phyloP scores from a whole-genome alignment of 129 eudicot genomes.

The Ambrosia trifida region DNA sequence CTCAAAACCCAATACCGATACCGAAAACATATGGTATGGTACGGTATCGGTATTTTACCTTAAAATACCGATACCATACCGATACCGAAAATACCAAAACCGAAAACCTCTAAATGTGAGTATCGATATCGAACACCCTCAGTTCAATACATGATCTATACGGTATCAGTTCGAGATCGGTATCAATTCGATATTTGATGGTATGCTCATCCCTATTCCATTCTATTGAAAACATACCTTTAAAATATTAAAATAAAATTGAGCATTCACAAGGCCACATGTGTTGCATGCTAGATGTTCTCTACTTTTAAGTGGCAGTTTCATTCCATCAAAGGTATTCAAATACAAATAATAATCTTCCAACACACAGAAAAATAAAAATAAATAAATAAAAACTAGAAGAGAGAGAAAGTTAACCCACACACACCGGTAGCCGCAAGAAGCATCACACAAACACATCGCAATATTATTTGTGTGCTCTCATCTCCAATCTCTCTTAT shows the following conservation, averaged over 20 bases:
- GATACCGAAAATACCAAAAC: too few relatives aligned
- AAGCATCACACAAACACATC: conserved; percentile 25
- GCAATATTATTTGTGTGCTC: conserved; percentile 18
- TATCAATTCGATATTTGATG: too few relatives aligned
- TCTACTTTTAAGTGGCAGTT: conserved; percentile 29
- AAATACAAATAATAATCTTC: background rate
- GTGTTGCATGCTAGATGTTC: conserved; percentile 39
- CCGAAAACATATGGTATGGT: too few relatives aligned
- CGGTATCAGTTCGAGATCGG: too few relatives aligned
- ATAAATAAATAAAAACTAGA: background rate
- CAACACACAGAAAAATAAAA: conserved; percentile 14
- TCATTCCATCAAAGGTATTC: conserved; percentile 14
- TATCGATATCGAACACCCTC: too few relatives aligned
- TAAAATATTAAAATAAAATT: background rate
- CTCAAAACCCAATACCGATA: too few relatives aligned
- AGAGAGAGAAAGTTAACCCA: conserved; percentile 22
- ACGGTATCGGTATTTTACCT: too few relatives aligned
- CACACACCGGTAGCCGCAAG: conserved; percentile 43
- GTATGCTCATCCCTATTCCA: too few relatives aligned
- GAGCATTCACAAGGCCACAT: conserved; percentile 40
- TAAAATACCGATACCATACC: too few relatives aligned
- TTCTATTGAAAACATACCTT: too few relatives aligned
- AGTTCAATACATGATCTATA: too few relatives aligned
- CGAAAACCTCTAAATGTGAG: too few relatives aligned
- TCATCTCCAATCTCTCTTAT: conserved; percentile 29